Conservation (phyloP, 345 rosid species). For the Raphanus raphanistrum region DNA sequence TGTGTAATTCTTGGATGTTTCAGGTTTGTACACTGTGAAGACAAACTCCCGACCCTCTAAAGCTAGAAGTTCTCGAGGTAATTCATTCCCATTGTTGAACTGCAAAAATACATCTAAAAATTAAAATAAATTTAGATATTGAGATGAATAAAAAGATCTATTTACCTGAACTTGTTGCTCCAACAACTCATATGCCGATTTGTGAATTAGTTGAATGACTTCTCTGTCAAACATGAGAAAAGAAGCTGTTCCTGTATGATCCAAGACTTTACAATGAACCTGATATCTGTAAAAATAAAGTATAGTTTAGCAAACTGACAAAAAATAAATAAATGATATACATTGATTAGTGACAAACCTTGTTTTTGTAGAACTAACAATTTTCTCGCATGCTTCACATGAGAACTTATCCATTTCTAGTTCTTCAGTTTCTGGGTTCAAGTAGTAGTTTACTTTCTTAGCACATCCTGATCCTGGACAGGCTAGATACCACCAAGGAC, state of each 20-base stretch:
- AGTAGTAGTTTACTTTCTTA: background rate
- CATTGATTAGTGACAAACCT: background rate
- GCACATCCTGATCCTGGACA: background rate
- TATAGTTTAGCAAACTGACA: background rate
- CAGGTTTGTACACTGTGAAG: background rate
- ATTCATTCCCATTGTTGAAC: background rate
- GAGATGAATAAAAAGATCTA: background rate
- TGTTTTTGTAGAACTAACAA: background rate
- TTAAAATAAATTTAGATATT: background rate
- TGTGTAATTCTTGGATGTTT: background rate
- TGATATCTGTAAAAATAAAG: background rate
- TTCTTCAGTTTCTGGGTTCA: background rate
- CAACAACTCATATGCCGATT: constrained; percentile 6
- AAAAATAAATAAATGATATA: too few species aligned
- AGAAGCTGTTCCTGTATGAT: background rate
- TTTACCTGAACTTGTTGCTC: constrained; percentile 8
- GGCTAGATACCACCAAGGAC: background rate
- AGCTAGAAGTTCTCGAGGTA: background rate
- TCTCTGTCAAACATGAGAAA: background rate
- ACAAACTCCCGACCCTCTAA: background rate
- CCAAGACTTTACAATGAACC: background rate
- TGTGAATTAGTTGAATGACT: background rate
- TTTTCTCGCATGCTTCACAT: background rate
- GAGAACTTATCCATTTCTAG: background rate
- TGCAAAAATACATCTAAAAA: background rate